These are phyloP conservation scores for Neostapfia colusana DNA, from an alignment of 176 grass and related monocot genomes.

Conservation along the genomic window DNA sequence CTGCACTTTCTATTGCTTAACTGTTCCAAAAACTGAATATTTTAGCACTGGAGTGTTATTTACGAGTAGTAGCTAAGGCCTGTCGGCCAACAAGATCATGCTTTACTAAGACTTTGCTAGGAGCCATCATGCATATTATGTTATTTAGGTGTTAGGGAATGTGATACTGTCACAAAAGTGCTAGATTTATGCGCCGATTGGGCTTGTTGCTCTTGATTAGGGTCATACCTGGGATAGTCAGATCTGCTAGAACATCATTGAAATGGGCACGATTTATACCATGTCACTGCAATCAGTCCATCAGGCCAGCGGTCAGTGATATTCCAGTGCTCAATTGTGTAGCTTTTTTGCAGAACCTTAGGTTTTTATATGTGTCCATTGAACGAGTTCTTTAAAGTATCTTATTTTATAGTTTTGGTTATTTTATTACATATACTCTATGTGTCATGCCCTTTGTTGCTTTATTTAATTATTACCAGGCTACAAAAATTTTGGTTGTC, in stretches of 20 bases:
- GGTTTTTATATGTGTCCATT: neutral
- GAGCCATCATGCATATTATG: neutral
- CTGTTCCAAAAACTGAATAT: neutral
- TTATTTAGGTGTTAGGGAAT: neutral
- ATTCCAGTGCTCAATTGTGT: neutral
- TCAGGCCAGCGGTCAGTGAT: neutral
- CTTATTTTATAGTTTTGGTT: neutral
- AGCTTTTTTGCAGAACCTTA: neutral
- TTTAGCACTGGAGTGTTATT: neutral
- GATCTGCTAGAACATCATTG: neutral
- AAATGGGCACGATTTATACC: neutral
- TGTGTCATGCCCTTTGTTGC: neutral
- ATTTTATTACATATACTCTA: neutral
- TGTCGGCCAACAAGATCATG: neutral
- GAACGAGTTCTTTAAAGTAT: neutral
- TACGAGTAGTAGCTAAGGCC: neutral
- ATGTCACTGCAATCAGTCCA: neutral
- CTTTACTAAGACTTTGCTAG: neutral
- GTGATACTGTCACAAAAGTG: neutral
- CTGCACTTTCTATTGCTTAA: neutral
- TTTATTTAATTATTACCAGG: neutral
- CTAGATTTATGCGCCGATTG: neutral
- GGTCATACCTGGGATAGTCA: neutral
- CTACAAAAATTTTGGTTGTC: no score
- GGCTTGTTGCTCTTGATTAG: neutral